phyloP scores from a whole-genome alignment of 768 basidiomycete genomes.

The Kwoniella sp. region DNA sequence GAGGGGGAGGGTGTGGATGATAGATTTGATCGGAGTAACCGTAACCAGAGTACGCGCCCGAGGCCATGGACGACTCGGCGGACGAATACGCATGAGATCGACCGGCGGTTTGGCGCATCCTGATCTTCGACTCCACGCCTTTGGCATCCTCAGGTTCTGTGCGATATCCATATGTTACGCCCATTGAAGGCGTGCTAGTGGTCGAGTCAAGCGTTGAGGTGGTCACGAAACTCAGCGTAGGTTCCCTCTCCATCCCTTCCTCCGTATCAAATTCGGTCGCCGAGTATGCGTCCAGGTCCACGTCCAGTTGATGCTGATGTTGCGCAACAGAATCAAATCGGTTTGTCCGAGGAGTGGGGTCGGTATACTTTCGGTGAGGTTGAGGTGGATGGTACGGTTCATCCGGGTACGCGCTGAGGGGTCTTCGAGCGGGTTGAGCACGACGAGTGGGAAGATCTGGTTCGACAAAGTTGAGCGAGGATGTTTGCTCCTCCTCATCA shows the following conservation, averaged over 20 bases:
- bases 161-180: slow-evolving; percentile 33
- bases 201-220: slow-evolving; percentile 37
- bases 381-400: slow-evolving; percentile 25
- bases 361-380: slow-evolving; percentile 40
- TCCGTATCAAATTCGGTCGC: slow-evolving; percentile 35
- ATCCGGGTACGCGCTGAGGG: slow-evolving; percentile 36
- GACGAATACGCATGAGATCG: slow-evolving; percentile 44
- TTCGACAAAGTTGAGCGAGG: slow-evolving; percentile 28
- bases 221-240: slow-evolving; percentile 33
- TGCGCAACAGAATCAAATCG: slow-evolving; percentile 4
- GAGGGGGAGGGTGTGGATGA: slow-evolving; percentile 45
- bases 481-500: slow-evolving; percentile 12
- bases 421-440: slow-evolving; percentile 27
- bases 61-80: slow-evolving; percentile 43
- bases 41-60: slow-evolving; percentile 41
- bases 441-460: slow-evolving; percentile 29
- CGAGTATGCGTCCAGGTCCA: slow-evolving; percentile 45
- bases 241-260: slow-evolving; percentile 28
- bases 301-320: slow-evolving; percentile 36
- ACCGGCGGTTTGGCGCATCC: slow-evolving; percentile 33
- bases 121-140: slow-evolving; percentile 24
- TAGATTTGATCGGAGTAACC: slow-evolving; percentile 33
- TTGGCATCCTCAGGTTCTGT: slow-evolving; percentile 28
- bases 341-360: slow-evolving; percentile 27
- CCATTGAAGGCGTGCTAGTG: slow-evolving; percentile 43